phyloP scores from a whole-genome alignment of 345 rosid genomes.

The Trapa bicornis region DNA sequence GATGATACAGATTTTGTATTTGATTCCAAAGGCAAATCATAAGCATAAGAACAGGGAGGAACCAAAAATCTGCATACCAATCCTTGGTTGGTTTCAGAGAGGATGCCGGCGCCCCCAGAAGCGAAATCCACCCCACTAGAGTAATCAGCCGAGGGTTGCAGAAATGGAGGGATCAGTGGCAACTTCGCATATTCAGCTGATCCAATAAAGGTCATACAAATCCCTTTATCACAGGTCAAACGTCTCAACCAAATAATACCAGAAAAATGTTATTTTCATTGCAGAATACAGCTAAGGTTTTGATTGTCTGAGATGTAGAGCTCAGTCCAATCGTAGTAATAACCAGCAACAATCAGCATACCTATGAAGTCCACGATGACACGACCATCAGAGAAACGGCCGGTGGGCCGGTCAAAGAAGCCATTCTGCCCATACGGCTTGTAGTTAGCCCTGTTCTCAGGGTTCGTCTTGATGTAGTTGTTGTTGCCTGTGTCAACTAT shows the following conservation, averaged over 20 bases:
- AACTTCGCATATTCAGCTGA: conserved; percentile 39
- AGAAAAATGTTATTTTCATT: background rate
- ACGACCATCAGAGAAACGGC: conserved; percentile 46
- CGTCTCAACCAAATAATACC: too few relatives aligned
- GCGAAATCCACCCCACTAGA: conserved; percentile 34
- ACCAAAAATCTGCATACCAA: conserved; percentile 9
- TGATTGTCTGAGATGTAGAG: background rate
- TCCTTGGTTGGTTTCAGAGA: conserved; percentile 36
- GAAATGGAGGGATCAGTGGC: conserved; percentile 38
- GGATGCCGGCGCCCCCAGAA: conserved; percentile 44
- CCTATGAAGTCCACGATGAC: conserved; percentile 40
- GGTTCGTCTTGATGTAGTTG: conserved; percentile 29
- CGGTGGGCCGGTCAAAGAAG: conserved; percentile 29
- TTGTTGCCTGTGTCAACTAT: conserved; percentile 41
- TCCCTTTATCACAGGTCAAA: background rate
- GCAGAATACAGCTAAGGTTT: too few relatives aligned
- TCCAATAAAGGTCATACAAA: background rate
- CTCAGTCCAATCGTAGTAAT: background rate
- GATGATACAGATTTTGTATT: too few relatives aligned
- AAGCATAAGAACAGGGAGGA: too few relatives aligned
- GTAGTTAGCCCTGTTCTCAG: conserved; percentile 28
- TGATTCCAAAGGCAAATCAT: background rate
- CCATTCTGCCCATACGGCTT: conserved; percentile 35
- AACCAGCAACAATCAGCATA: conserved; percentile 1
- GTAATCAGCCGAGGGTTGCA: conserved; percentile 26